These are phyloP conservation scores for Hericium rajendrae DNA, from an alignment of 768 basidiomycete species.

Conservation along the genomic window DNA sequence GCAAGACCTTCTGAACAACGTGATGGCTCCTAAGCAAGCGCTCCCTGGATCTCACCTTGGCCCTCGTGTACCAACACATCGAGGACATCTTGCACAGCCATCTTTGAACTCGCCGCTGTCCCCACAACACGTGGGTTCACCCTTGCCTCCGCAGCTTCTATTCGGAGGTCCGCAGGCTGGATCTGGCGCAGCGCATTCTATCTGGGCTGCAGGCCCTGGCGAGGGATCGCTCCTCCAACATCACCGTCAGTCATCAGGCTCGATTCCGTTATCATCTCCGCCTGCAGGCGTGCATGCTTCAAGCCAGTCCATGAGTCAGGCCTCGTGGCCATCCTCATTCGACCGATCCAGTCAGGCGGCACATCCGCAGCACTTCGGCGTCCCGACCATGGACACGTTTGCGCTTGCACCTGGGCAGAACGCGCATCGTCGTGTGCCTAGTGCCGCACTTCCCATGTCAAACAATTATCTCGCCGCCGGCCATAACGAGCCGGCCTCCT, in stretches of 20 bases:
- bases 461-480: neutral
- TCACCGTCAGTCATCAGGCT: constrained; percentile 5
- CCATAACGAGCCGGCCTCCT: neutral
- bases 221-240: constrained; percentile 22
- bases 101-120: constrained; percentile 4
- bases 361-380: neutral
- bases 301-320: constrained; percentile 3
- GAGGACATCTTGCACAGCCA: constrained; percentile 5
- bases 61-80: constrained; percentile 4
- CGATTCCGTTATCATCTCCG: constrained; percentile 1
- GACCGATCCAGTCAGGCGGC: constrained; percentile 3
- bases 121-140: constrained; percentile 13
- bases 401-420: neutral
- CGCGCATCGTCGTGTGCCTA: neutral
- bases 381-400: neutral
- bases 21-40: constrained; percentile 29
- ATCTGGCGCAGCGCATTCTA: constrained; percentile 40
- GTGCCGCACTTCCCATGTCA: neutral
- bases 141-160: constrained; percentile 34
- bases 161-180: constrained; percentile 31
- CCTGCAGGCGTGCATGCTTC: neutral
- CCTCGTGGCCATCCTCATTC: constrained; percentile 3
- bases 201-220: constrained; percentile 57
- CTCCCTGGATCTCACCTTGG: constrained; percentile 12
- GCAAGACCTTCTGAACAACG: constrained; percentile 53